Evolutionary conservation across 1,139 yeast genomes (phyloP).

Genomic region (Saccharomyces hybrid): DNA sequence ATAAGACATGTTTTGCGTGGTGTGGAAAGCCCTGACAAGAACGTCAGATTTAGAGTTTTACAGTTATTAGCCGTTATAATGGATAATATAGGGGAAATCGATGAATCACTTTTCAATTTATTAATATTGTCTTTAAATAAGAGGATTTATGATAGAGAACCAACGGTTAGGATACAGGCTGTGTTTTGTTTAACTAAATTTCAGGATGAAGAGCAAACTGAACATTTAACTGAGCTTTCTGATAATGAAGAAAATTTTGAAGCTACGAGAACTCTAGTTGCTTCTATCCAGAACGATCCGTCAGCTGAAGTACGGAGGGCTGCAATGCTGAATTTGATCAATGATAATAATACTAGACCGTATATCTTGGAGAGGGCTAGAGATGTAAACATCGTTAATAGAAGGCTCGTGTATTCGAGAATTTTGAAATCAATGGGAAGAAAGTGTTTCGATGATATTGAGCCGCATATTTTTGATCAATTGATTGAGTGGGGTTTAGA

Average conservation of each 20-base stretch:
- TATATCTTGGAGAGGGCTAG: constrained; percentile 73
- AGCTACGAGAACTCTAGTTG: constrained; percentile 47
- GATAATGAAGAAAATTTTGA: constrained; percentile 35
- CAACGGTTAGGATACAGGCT: constrained; percentile 73
- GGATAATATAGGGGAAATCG: constrained; percentile 68
- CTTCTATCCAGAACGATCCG: constrained; percentile 65
- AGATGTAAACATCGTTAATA: constrained; percentile 62
- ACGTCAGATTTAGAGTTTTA: constrained; percentile 73
- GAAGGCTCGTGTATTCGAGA: constrained; percentile 66
- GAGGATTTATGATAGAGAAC: constrained; percentile 72
- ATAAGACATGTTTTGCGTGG: constrained; percentile 68
- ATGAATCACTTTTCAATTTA: constrained; percentile 60
- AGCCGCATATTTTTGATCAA: constrained; percentile 54
- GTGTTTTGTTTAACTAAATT: constrained; percentile 72
- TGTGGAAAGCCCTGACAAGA: constrained; percentile 64
- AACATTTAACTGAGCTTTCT: constrained; percentile 30
- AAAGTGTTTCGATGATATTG: constrained; percentile 45
- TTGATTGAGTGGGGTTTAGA: constrained; percentile 76
- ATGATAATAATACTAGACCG: constrained; percentile 46
- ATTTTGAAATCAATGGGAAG: constrained; percentile 63
- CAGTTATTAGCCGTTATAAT: constrained; percentile 72
- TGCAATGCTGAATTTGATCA: constrained; percentile 62
- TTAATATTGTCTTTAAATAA: constrained; percentile 54
- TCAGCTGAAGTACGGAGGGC: constrained; percentile 88
- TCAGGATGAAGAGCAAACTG: constrained; percentile 44